Evolutionary conservation across 2,329 filamentous ascomycete species (phyloP).

Genomic region (Chaetomium sp.): DNA sequence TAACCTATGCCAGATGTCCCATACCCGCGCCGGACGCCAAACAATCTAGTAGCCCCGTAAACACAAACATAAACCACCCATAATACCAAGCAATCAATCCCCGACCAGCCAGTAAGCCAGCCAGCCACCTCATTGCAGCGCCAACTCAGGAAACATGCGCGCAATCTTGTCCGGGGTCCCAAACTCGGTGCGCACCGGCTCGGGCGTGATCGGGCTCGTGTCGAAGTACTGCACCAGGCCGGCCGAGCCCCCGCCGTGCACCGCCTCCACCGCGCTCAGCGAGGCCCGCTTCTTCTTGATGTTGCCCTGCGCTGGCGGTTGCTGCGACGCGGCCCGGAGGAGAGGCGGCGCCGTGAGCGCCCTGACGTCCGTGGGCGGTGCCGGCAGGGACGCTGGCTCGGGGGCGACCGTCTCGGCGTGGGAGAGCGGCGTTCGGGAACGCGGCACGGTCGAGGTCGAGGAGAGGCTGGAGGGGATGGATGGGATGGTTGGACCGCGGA

Average conservation of each 20-base stretch:
- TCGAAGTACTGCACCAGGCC: constrained; percentile 26
- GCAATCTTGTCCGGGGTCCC: constrained; percentile 46
- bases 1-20: not conserved
- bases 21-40: not conserved
- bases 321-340: constrained; percentile 27
- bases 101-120: too few relatives aligned
- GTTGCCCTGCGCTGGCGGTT: constrained; percentile 41
- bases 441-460: constrained; percentile 27
- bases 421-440: constrained; percentile 35
- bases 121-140: constrained; percentile 24
- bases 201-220: constrained; percentile 34
- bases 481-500: constrained; percentile 39
- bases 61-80: not conserved
- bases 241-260: constrained; percentile 15
- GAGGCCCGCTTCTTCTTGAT: constrained; percentile 46
- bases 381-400: constrained; percentile 27
- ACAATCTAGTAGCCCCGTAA: not conserved
- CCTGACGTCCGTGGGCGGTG: constrained; percentile 29
- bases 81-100: not conserved
- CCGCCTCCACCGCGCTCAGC: constrained; percentile 33
- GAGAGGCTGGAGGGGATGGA: constrained; percentile 9
- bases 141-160: constrained; percentile 43
- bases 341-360: constrained; percentile 25
- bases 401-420: constrained; percentile 26
- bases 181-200: constrained; percentile 39